Conservation (phyloP, 805 yeast genomes). For the Lipomyces sp. region DNA sequence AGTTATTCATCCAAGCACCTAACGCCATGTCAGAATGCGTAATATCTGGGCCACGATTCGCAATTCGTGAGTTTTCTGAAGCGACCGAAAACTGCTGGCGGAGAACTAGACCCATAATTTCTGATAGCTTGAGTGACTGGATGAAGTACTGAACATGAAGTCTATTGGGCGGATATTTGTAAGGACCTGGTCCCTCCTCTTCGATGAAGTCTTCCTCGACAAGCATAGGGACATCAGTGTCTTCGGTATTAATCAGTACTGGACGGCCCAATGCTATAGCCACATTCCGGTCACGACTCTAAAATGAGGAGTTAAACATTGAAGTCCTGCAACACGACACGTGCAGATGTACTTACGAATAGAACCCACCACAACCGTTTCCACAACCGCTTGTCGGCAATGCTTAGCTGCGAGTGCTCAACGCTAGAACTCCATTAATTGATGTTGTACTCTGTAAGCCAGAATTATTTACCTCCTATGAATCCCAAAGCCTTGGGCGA, state of each 20-base stretch:
- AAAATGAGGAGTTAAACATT: background rate
- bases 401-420: conserved; percentile 47
- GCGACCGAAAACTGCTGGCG: conserved; percentile 73
- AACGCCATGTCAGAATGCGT: conserved; percentile 72
- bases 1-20: conserved; percentile 73
- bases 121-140: conserved; percentile 66
- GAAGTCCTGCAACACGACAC: background rate
- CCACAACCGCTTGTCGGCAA: conserved; percentile 56
- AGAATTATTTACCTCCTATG: conserved; percentile 54
- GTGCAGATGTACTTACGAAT: conserved; percentile 48
- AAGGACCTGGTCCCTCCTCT: conserved; percentile 51
- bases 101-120: conserved; percentile 70
- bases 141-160: conserved; percentile 63
- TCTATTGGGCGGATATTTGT: conserved; percentile 54
- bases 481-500: conserved; percentile 78
- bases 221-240: conserved; percentile 77
- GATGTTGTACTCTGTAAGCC: too few species aligned
- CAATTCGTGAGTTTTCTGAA: conserved; percentile 56
- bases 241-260: conserved; percentile 66
- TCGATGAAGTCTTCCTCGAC: conserved; percentile 67
- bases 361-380: conserved; percentile 79
- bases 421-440: conserved; percentile 40
- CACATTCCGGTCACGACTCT: conserved; percentile 63
- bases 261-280: conserved; percentile 81
- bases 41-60: conserved; percentile 55